phyloP scores from a whole-genome alignment of 495 filamentous ascomycete species.

The Annulohypoxylon stygium region DNA sequence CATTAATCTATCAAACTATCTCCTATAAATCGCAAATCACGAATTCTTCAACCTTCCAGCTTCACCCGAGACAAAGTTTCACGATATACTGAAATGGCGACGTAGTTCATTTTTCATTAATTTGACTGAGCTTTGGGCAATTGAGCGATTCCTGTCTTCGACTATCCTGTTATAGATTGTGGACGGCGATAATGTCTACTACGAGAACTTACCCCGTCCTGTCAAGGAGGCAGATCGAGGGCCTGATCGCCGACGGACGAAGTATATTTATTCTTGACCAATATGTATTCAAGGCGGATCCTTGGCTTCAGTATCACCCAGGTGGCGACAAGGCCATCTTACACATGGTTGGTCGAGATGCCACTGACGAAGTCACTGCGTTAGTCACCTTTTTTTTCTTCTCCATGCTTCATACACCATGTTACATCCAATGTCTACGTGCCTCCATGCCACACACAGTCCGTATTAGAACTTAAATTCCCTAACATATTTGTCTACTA shows the following conservation, averaged over 20 bases:
- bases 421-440: neutral
- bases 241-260: constrained; percentile 86
- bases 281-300: constrained; percentile 86
- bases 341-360: constrained; percentile 97
- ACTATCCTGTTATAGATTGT: neutral
- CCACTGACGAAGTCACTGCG: constrained; percentile 94
- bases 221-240: constrained; percentile 84
- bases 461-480: neutral
- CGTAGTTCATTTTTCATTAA: neutral
- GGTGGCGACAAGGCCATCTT: constrained; percentile 92
- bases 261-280: constrained; percentile 83
- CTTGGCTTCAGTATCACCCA: constrained; percentile 90
- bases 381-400: constrained; percentile 62
- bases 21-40: neutral
- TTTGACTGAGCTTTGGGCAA: neutral
- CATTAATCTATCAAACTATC: neutral
- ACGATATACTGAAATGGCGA: constrained; percentile 15
- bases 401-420: neutral
- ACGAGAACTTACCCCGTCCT: constrained; percentile 58
- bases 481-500: constrained; percentile 24
- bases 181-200: constrained; percentile 51
- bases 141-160: neutral
- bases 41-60: constrained; percentile 5
- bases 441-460: neutral
- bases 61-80: neutral